phyloP scores from a whole-genome alignment of 345 rosid genomes.

The Populus tremula region DNA sequence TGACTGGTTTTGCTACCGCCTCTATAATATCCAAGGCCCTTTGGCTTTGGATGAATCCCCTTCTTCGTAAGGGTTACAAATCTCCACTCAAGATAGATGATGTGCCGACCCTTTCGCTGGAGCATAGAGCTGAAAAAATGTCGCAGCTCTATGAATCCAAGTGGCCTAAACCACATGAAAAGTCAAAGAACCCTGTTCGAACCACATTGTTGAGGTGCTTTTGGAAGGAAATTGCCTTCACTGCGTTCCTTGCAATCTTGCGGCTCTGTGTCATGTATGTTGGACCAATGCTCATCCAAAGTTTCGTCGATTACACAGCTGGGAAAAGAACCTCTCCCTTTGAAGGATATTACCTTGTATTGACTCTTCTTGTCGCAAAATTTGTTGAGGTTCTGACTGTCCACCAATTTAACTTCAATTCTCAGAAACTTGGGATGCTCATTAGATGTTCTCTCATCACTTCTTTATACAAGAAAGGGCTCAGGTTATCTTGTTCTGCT shows the following conservation, averaged over 20 bases:
- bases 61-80: slow-evolving; percentile 68
- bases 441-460: slow-evolving; percentile 82
- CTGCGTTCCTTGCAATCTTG: slow-evolving; percentile 70
- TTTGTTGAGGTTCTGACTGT: slow-evolving; percentile 67
- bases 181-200: slow-evolving; percentile 58
- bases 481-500: slow-evolving; percentile 72
- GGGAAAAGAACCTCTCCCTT: slow-evolving; percentile 69
- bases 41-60: slow-evolving; percentile 94
- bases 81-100: slow-evolving; percentile 70
- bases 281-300: slow-evolving; percentile 79
- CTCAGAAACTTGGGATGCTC: slow-evolving; percentile 93
- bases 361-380: slow-evolving; percentile 66
- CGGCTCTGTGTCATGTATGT: slow-evolving; percentile 72
- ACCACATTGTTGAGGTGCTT: slow-evolving; percentile 69
- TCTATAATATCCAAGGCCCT: slow-evolving; percentile 58
- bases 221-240: slow-evolving; percentile 70
- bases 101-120: slow-evolving; percentile 70
- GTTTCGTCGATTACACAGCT: slow-evolving; percentile 74
- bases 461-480: slow-evolving; percentile 72
- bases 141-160: slow-evolving; percentile 51
- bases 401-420: slow-evolving; percentile 85
- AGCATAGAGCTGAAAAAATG: slow-evolving; percentile 78
- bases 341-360: slow-evolving; percentile 80
- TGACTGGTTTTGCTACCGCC: slow-evolving; percentile 69
- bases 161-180: slow-evolving; percentile 78